Evolutionary conservation across 1,139 yeast species (phyloP).

Genomic region (Yamadazyma taylorii): DNA sequence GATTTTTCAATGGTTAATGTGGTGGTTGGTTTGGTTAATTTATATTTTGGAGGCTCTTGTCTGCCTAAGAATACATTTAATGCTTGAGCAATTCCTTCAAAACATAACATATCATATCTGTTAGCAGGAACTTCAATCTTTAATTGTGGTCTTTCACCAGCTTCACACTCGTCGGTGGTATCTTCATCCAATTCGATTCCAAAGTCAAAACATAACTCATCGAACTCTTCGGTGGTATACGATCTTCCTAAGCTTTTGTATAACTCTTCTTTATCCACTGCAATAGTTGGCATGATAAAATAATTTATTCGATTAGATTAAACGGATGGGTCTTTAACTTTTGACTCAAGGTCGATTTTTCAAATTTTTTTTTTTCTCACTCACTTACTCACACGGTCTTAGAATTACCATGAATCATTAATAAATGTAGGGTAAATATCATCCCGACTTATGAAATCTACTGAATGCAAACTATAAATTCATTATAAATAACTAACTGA

Average conservation of each 20-base stretch:
- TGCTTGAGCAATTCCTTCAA: conserved; percentile 96
- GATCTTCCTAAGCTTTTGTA: conserved; percentile 75
- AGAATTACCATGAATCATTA: too few species aligned
- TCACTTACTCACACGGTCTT: too few species aligned
- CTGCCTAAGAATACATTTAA: conserved; percentile 86
- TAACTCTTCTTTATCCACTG: conserved; percentile 92
- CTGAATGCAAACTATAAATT: conserved; percentile 2
- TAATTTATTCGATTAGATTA: conserved; percentile 9
- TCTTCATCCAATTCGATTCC: conserved; percentile 98
- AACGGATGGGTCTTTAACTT: too few species aligned
- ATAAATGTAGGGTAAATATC: conserved; percentile 1
- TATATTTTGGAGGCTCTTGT: conserved; percentile 63
- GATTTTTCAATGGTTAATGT: conserved; percentile 74
- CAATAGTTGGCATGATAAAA: conserved; percentile 87
- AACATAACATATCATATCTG: conserved; percentile 96
- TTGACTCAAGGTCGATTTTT: conserved; percentile 5
- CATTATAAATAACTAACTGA: background rate
- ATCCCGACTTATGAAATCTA: background rate
- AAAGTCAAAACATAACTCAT: conserved; percentile 94
- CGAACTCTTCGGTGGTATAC: conserved; percentile 90
- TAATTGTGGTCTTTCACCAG: conserved; percentile 88
- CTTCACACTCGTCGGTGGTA: conserved; percentile 74
- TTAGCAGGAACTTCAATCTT: conserved; percentile 98
- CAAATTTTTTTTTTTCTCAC: conserved; percentile 3
- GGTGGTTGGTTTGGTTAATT: conserved; percentile 56